Base-by-base conservation (phyloP, 208 protist species). In the Trypanosoma scelopori region DNA sequence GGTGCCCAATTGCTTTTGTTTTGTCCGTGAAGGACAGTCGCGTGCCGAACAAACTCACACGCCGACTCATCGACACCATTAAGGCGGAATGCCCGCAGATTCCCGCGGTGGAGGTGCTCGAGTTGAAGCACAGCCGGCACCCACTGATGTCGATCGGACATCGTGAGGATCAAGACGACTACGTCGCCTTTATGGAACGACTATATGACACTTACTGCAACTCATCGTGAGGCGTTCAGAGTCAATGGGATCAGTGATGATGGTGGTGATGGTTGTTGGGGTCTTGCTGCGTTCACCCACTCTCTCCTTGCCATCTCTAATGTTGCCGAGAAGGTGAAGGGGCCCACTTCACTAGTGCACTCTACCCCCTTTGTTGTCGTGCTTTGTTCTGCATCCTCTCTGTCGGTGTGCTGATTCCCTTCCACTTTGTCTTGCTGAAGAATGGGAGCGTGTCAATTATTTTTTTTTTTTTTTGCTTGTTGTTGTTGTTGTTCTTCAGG, bases 1-100 rank as follows among this genome's bases (percentile, higher is more conserved):
- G 74, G 12, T 95, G 89, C 59, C 89, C 89, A 9, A 65, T 95
- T 27, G 86, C 85, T 5, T 95, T 95, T 76, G 84, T 95, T n/a
- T 37, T 92, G 42, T 91, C 89, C 7, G 22, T 55, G n/a, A 68
- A 71, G 41, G 89, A 95, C 59, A 75, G 42, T 27, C 81, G 85
- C 0, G 89, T 95, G 39, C 89, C 89, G 12, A 91, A 86, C 5
- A 67, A 42, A 49, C 86, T 84, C 62, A 92, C 89, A 43, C 63
- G 78, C 60, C 75, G 75, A 43, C 61, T 95, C 15, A 90, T 95
- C 51, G 75, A 91, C 27, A 67, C 65, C 18, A 71, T 92, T 27
- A 69, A 71, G n/a, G 35, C 37, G 0, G 60, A 82, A 46, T 85
- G 89, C 32, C 86, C 85, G n/a, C 75, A 89, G 47, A 84, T 95